Conservation (phyloP, 352 stramenopile species). For the Phytophthora capsici region DNA sequence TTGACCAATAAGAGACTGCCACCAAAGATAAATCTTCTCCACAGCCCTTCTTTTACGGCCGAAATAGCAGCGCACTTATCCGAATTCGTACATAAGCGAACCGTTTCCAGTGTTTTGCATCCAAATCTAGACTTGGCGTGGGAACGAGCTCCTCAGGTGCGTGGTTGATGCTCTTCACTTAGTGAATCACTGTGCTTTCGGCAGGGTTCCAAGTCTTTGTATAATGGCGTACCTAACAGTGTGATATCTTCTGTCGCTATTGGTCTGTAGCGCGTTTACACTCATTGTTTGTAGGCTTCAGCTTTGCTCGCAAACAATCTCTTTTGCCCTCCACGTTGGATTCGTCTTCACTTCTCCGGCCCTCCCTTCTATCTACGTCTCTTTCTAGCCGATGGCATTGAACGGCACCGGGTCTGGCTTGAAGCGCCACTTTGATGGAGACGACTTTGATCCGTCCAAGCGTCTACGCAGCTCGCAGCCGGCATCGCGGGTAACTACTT, state of each 20-base stretch:
- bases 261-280: conserved; percentile 5
- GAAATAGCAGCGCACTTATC: conserved; percentile 15
- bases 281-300: conserved; percentile 4
- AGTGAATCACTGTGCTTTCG: conserved; percentile 16
- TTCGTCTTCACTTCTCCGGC: neutral
- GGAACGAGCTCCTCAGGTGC: conserved; percentile 14
- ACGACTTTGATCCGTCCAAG: conserved; percentile 45
- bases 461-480: conserved; percentile 42
- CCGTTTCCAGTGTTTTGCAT: neutral
- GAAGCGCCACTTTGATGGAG: conserved; percentile 53
- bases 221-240: too few species aligned
- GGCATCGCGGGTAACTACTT: conserved; percentile 56
- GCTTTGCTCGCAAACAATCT: conserved; percentile 26
- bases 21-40: conserved; percentile 43
- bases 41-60: conserved; percentile 28
- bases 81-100: conserved; percentile 1
- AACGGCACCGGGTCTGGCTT: conserved; percentile 31
- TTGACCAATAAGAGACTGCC: conserved; percentile 54
- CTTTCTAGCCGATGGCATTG: conserved; percentile 19
- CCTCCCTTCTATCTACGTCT: conserved; percentile 7
- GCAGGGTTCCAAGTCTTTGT: too few species aligned
- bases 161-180: conserved; percentile 1
- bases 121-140: conserved; percentile 2
- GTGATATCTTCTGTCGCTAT: neutral
- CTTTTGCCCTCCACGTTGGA: conserved; percentile 13